These are phyloP conservation scores for Solioccasus polychromus DNA, from an alignment of 768 basidiomycete genomes.

Conservation along the genomic window DNA sequence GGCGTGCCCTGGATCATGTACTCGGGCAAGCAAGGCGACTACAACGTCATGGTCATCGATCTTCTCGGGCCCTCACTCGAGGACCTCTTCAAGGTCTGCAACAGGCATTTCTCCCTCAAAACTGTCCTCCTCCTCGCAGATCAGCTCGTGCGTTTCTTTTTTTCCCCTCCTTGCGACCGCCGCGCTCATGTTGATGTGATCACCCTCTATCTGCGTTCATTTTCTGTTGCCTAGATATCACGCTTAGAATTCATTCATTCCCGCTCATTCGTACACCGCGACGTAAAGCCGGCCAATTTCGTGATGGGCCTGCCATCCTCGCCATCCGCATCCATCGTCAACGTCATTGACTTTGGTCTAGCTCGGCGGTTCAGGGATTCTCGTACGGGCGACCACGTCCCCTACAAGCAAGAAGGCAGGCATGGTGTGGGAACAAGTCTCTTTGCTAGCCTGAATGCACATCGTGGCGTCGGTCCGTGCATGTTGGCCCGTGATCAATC, in stretches of 20 bases:
- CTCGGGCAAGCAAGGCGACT: slow-evolving; percentile 88
- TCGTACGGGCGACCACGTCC: slow-evolving; percentile 61
- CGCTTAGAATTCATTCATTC: slow-evolving; percentile 97
- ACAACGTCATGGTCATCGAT: slow-evolving; percentile 98
- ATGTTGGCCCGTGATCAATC: background rate
- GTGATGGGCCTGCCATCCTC: slow-evolving; percentile 77
- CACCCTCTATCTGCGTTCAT: slow-evolving; percentile 18
- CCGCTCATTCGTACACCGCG: slow-evolving; percentile 91
- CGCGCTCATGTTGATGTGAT: slow-evolving; percentile 9
- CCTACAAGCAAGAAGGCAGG: slow-evolving; percentile 67
- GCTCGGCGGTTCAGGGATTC: slow-evolving; percentile 76
- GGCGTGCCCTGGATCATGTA: slow-evolving; percentile 93
- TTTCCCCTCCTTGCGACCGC: background rate
- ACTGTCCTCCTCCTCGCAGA: slow-evolving; percentile 92
- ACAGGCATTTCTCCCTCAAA: slow-evolving; percentile 91
- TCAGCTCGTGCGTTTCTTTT: slow-evolving; percentile 69
- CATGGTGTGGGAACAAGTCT: slow-evolving; percentile 79
- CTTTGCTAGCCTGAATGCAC: slow-evolving; percentile 73
- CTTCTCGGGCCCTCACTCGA: slow-evolving; percentile 88
- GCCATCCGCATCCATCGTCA: slow-evolving; percentile 68
- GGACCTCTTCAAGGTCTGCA: slow-evolving; percentile 85
- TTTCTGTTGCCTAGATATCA: slow-evolving; percentile 60
- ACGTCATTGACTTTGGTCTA: slow-evolving; percentile 89
- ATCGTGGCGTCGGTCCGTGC: slow-evolving; percentile 66
- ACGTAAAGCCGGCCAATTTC: slow-evolving; percentile 99